Conservation (phyloP, 2,329 filamentous ascomycete species). For the Basipetospora chlamydospora region DNA sequence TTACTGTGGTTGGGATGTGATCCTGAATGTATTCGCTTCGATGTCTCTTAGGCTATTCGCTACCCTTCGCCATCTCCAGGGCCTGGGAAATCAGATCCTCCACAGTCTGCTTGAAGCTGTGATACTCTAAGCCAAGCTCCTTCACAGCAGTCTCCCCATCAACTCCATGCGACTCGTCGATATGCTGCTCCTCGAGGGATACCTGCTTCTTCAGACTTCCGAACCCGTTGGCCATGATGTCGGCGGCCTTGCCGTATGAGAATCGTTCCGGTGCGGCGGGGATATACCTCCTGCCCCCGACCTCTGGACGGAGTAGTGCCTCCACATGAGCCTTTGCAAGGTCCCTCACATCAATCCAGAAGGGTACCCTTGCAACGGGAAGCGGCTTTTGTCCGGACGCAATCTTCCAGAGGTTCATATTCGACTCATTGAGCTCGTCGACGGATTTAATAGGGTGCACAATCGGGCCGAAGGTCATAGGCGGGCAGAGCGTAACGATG, state of each 20-base stretch:
- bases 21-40: no score
- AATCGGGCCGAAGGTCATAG: conserved; percentile 29
- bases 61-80: background rate
- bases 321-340: conserved; percentile 28
- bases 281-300: conserved; percentile 23
- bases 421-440: conserved; percentile 26
- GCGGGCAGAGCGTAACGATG: conserved; percentile 28
- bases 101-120: conserved; percentile 20
- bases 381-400: conserved; percentile 20
- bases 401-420: conserved; percentile 24
- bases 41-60: no score
- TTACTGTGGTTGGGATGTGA: no score
- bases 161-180: conserved; percentile 23
- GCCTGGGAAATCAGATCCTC: conserved; percentile 15
- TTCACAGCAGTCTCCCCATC: conserved; percentile 25
- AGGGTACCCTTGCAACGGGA: conserved; percentile 22
- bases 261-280: conserved; percentile 27
- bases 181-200: conserved; percentile 17
- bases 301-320: conserved; percentile 21
- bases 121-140: conserved; percentile 24
- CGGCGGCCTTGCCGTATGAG: conserved; percentile 27
- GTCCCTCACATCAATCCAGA: conserved; percentile 33
- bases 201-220: conserved; percentile 18
- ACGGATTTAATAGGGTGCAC: conserved; percentile 21
- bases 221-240: conserved; percentile 26